These are phyloP conservation scores for Mycosphaerella arachidis DNA, from an alignment of 2,329 filamentous ascomycete genomes.

Conservation along the genomic window DNA sequence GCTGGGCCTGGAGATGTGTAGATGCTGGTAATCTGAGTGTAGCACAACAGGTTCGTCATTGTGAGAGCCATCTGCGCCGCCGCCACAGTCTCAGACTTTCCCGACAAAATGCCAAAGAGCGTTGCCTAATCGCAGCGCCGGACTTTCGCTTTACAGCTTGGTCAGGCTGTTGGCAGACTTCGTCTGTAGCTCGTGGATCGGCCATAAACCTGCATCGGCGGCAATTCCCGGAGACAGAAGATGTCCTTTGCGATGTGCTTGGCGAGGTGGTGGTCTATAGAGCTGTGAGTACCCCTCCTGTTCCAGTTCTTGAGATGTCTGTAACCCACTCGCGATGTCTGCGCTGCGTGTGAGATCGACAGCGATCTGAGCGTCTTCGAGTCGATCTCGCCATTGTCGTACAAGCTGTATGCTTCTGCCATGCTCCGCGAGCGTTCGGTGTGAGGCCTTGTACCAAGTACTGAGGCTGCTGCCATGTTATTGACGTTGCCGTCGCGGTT, in stretches of 20 bases:
- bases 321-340: background rate
- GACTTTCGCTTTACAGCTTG: too few species aligned
- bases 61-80: too few species aligned
- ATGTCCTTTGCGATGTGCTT: too few species aligned
- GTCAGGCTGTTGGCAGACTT: too few species aligned
- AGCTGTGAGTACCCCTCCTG: background rate
- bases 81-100: too few species aligned
- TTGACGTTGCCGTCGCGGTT: background rate
- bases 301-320: background rate
- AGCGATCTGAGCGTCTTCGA: background rate
- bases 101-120: too few species aligned
- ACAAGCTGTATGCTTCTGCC: background rate
- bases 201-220: too few species aligned
- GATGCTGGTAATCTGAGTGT: background rate
- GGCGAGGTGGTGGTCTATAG: too few species aligned
- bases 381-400: slow-evolving; percentile 2
- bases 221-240: too few species aligned
- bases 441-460: background rate
- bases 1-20: slow-evolving; percentile 45
- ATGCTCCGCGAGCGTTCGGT: background rate
- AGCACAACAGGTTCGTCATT: too few species aligned
- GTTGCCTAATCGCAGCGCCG: too few species aligned
- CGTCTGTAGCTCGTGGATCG: too few species aligned
- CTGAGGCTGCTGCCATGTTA: background rate
- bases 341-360: background rate